Evolutionary conservation across 2,329 filamentous ascomycete species (phyloP), one percentile per base, ranked within the genome.

Genomic region (Tolypocladium amazonense): DNA sequence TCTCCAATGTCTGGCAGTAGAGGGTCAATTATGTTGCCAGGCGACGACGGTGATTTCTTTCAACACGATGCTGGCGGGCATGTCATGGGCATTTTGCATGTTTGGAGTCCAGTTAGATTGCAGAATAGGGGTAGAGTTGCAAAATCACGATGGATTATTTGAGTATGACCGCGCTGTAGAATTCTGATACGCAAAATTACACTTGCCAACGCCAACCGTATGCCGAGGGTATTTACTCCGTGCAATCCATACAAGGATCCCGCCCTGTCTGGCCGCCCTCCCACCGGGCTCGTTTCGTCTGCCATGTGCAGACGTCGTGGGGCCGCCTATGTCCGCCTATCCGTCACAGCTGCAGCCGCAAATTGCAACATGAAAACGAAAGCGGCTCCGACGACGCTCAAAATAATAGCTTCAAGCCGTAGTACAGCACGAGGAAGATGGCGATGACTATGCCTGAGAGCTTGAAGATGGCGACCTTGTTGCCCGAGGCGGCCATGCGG

Each of bases 1-100:
- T 97, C 75, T 92, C 88, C 38, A 97, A 97, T 73, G 93, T 97
- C 56, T 97, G 93, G 93, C 84, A 92, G 76, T 97, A 74, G 57
- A 30, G 23, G 23, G 23, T 18, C 20, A n/a, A 33, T 25, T 3
- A 23, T 5, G 33, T 30, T 27, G 57, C 11, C 50, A 41, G 4
- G 23, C 23, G 43, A 25, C 25, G 35, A 45, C 43, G 57, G 20
- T 41, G 56, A 23, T n/a, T 59, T 58, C 56, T 64, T 62, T 65
- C 54, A 64, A 66, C 62, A 70, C 66, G 67, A 68, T 58, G 63
- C 62, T 60, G 64, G 61, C 58, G 63, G 64, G 67, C 67, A 72
- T 70, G 66, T 68, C 60, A 62, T 58, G 62, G 71, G 70, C 66
- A 66, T 72, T 70, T 67, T 70, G 67, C 69, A 71, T 71, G 70